Conservation (phyloP, 306 rosid genomes). For the Bauhinia variegata region DNA sequence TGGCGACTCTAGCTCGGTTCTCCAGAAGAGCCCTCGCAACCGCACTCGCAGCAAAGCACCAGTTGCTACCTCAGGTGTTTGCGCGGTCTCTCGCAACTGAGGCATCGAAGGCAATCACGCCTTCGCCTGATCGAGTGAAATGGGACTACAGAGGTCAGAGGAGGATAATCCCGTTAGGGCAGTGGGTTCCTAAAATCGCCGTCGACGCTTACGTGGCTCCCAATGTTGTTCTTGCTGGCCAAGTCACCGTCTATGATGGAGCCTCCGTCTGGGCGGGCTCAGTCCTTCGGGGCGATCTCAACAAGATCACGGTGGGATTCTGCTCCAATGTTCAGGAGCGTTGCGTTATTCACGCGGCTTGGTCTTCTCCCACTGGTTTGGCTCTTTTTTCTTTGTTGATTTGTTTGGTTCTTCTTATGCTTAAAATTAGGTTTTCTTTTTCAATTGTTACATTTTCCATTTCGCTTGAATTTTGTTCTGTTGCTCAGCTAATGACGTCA, state of each 20-base stretch:
- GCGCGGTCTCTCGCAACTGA: conserved; percentile 60
- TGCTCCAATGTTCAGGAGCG: conserved; percentile 95
- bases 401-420: background rate
- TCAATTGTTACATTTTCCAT: background rate
- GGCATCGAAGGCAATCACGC: conserved; percentile 52
- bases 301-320: conserved; percentile 90
- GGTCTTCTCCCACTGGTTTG: conserved; percentile 97
- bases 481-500: conserved; percentile 1
- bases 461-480: conserved; percentile 13
- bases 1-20: conserved; percentile 82
- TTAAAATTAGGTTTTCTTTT: background rate
- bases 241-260: conserved; percentile 86
- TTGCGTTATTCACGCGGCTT: conserved; percentile 88
- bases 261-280: conserved; percentile 96
- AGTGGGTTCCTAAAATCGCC: conserved; percentile 91
- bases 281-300: conserved; percentile 97
- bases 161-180: conserved; percentile 83
- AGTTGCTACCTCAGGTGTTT: conserved; percentile 31
- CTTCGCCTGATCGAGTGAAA: conserved; percentile 78
- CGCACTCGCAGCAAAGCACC: conserved; percentile 34
- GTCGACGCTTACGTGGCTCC: conserved; percentile 99
- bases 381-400: background rate
- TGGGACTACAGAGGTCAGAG: conserved; percentile 99
- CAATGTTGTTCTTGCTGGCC: conserved; percentile 94
- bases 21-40: conserved; percentile 64